These are phyloP conservation scores for Begonia fuchsioides DNA, from an alignment of 306 rosid species.

Conservation along the genomic window DNA sequence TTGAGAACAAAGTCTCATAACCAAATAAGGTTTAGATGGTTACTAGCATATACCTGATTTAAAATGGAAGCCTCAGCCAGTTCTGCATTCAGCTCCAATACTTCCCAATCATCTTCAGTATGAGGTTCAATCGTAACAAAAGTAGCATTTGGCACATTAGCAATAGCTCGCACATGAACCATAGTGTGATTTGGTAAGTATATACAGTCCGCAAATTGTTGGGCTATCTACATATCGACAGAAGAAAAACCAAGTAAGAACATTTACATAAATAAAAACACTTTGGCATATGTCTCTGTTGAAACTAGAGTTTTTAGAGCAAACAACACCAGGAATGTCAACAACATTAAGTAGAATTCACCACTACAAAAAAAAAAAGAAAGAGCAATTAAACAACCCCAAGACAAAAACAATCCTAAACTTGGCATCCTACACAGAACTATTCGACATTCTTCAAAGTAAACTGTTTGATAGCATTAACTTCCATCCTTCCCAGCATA, in stretches of 20 bases:
- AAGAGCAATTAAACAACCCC: no score
- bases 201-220: conserved; percentile 74
- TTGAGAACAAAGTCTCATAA: background rate
- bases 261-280: background rate
- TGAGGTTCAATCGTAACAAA: conserved; percentile 51
- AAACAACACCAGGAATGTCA: no score
- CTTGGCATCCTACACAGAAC: no score
- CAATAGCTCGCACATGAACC: conserved; percentile 54
- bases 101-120: conserved; percentile 93
- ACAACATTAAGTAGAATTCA: no score
- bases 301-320: no score
- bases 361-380: no score
- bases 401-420: no score
- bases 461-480: no score
- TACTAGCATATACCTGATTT: conserved; percentile 82
- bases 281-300: no score
- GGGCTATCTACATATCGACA: conserved; percentile 23
- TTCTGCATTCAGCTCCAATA: conserved; percentile 73
- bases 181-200: conserved; percentile 29
- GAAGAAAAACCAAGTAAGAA: conserved; percentile 1
- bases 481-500: no score
- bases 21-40: no score
- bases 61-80: conserved; percentile 67
- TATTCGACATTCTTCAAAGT: no score
- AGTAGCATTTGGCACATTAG: conserved; percentile 54